Conservation (phyloP, 2,329 filamentous ascomycete genomes). For the Xylariaceae sp. region DNA sequence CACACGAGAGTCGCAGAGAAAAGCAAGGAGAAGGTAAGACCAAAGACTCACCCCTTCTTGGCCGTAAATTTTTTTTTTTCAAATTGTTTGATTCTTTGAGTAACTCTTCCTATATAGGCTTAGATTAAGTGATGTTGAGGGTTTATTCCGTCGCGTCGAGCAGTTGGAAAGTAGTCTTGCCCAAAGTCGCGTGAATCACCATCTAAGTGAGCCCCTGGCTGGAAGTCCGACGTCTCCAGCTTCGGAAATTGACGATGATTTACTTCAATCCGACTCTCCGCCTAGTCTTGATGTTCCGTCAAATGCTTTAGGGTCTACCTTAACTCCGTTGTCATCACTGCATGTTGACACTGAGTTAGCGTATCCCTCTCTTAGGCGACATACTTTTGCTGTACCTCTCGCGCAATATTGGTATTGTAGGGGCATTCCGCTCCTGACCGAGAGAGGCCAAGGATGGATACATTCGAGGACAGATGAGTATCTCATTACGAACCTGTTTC, state of each 20-base stretch:
- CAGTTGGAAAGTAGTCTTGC: conserved; percentile 5
- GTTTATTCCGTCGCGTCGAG: conserved; percentile 7
- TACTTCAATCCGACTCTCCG: neutral
- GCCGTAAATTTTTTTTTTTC: neutral
- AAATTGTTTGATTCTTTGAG: neutral
- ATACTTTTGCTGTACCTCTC: neutral
- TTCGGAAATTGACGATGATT: neutral
- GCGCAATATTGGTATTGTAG: conserved; percentile 9
- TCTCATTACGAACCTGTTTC: neutral
- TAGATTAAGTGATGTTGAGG: conserved; percentile 8
- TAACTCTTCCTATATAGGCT: neutral
- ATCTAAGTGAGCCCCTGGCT: neutral
- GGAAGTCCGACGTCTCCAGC: neutral
- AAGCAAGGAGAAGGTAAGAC: neutral
- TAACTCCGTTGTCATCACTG: neutral
- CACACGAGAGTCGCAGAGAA: conserved; percentile 5
- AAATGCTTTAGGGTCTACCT: neutral
- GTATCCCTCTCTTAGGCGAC: neutral
- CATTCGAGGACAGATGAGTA: neutral
- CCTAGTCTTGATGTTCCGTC: no score
- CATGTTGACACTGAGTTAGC: neutral
- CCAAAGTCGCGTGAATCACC: neutral
- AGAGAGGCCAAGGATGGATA: conserved; percentile 2
- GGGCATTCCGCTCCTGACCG: conserved; percentile 3
- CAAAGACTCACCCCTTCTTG: neutral